Percentiles rank a stretch among this genome's conserved stretches.
Conservation (phyloP, 2,329 filamentous ascomycete genomes). For the Penicillium digitatum region DNA sequence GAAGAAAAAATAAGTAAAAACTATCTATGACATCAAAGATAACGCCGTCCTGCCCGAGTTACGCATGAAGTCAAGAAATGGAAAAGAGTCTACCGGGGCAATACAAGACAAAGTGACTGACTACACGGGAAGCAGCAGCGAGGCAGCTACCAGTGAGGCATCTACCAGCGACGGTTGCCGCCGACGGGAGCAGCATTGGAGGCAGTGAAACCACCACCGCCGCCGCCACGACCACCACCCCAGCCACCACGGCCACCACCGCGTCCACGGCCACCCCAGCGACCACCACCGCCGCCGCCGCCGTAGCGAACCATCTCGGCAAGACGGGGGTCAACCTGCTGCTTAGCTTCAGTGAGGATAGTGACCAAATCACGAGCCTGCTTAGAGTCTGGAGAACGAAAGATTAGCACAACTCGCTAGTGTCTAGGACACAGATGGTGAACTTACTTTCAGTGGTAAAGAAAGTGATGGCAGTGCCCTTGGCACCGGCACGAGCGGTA, state of each 20-base stretch:
- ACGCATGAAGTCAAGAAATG: constrained; percentile 27
- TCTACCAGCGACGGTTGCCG: constrained; percentile 55
- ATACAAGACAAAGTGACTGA: constrained; percentile 26
- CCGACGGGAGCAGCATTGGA: constrained; percentile 58
- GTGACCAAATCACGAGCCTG: constrained; percentile 94
- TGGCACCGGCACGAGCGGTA: constrained; percentile 72
- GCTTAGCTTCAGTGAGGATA: constrained; percentile 93
- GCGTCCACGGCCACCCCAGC: constrained; percentile 59
- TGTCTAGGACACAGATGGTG: not conserved
- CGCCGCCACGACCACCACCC: constrained; percentile 48
- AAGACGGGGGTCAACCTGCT: constrained; percentile 93
- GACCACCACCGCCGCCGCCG: constrained; percentile 72
- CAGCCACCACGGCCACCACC: constrained; percentile 62
- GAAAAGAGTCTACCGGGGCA: constrained; percentile 30
- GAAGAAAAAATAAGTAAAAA: constrained; percentile 23
- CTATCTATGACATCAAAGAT: constrained; percentile 38
- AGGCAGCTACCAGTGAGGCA: constrained; percentile 47
- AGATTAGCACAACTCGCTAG: constrained; percentile 13
- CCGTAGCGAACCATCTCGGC: constrained; percentile 93
- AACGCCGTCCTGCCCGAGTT: constrained; percentile 39
- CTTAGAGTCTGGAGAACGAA: constrained; percentile 64
- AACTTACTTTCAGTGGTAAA: constrained; percentile 98
- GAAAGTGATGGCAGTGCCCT: constrained; percentile 94
- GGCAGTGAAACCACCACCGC: constrained; percentile 52
- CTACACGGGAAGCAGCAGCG: constrained; percentile 18